phyloP scores from a whole-genome alignment of 192 early-diverging fungal genomes.

The Linnemannia schmuckeri region DNA sequence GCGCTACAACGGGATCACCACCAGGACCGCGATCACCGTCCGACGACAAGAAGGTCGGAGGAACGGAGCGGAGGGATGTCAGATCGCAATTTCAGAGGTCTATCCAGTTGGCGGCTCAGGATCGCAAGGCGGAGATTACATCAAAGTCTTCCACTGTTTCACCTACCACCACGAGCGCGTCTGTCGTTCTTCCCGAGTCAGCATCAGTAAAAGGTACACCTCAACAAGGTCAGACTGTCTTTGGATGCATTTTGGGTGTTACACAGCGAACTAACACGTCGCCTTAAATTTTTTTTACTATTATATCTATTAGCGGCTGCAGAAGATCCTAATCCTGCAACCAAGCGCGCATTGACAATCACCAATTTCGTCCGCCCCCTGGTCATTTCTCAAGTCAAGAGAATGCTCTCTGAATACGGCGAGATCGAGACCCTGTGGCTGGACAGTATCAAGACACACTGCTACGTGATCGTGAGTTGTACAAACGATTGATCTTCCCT shows the following conservation, averaged over 20 bases:
- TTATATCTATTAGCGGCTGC: not conserved
- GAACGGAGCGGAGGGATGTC: constrained; percentile 23
- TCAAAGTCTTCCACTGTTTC: not conserved
- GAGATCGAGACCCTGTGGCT: constrained; percentile 70
- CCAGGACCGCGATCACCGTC: constrained; percentile 18
- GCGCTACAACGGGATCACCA: not conserved
- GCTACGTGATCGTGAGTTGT: constrained; percentile 70
- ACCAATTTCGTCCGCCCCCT: constrained; percentile 74
- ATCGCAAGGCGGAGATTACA: constrained; percentile 26
- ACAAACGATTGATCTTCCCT: not conserved
- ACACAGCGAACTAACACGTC: not conserved
- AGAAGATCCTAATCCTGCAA: not conserved
- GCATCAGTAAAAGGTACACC: not conserved
- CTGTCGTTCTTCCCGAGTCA: not conserved
- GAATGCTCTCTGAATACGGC: constrained; percentile 64
- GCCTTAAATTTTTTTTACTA: not conserved
- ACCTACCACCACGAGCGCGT: not conserved
- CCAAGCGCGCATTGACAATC: constrained; percentile 57
- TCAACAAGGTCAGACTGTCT: not conserved
- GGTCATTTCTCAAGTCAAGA: constrained; percentile 58
- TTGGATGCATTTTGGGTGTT: not conserved
- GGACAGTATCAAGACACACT: constrained; percentile 73
- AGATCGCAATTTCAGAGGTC: constrained; percentile 42
- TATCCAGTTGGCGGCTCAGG: constrained; percentile 29
- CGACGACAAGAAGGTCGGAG: not conserved